These are phyloP conservation scores for Penicillium riverlandense DNA, from an alignment of 495 filamentous ascomycete species.

Conservation along the genomic window DNA sequence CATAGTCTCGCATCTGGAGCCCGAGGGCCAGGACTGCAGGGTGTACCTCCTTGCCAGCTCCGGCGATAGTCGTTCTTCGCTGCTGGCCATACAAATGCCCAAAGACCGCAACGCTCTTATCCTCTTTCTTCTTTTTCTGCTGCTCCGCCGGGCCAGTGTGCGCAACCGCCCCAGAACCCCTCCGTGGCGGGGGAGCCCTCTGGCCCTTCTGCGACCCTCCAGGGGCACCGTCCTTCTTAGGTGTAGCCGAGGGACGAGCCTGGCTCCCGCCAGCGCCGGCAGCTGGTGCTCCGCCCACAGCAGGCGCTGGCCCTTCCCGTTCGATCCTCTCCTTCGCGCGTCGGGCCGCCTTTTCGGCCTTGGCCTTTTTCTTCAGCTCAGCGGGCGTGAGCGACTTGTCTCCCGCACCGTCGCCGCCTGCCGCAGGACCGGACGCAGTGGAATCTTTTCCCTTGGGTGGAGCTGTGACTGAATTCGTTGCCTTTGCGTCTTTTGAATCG, in stretches of 20 bases:
- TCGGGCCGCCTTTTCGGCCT: constrained; percentile 71
- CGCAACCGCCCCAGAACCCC: constrained; percentile 35
- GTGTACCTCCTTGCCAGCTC: constrained; percentile 83
- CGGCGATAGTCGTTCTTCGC: constrained; percentile 61
- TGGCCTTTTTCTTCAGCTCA: constrained; percentile 69
- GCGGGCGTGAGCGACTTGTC: constrained; percentile 52
- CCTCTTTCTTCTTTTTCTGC: constrained; percentile 47
- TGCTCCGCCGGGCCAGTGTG: constrained; percentile 20
- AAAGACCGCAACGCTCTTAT: constrained; percentile 72
- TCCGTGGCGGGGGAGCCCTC: constrained; percentile 26
- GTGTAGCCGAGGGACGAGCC: constrained; percentile 25
- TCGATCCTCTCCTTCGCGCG: constrained; percentile 56
- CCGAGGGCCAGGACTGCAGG: constrained; percentile 79
- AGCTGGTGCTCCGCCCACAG: constrained; percentile 5
- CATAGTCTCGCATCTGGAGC: constrained; percentile 83
- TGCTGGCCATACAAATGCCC: constrained; percentile 76
- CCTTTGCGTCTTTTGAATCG: constrained; percentile 22
- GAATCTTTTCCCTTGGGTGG: constrained; percentile 20
- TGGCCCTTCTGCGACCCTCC: constrained; percentile 28
- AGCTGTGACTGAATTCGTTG: constrained; percentile 24
- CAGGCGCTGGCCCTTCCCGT: constrained; percentile 13
- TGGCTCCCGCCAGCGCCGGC: constrained; percentile 14
- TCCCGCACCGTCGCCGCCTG: constrained; percentile 2
- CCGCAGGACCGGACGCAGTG: constrained; percentile 7
- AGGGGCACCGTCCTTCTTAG: constrained; percentile 36